Evolutionary conservation across 495 filamentous ascomycete genomes (phyloP).

Genomic region (Trypethelium eluteriae): DNA sequence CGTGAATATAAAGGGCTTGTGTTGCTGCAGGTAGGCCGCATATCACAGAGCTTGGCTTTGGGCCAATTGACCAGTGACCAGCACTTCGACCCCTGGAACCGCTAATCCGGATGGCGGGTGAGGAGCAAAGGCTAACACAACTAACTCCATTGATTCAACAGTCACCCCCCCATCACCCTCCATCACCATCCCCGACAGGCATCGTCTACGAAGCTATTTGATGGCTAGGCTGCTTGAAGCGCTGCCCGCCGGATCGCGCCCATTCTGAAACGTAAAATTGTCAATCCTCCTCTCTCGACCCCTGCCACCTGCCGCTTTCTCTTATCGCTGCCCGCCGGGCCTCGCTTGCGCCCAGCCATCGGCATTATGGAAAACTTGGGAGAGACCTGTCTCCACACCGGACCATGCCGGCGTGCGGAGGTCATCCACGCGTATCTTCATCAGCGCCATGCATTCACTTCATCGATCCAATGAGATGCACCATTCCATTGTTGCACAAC

Average conservation of each 20-base stretch:
- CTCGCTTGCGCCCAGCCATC: background rate
- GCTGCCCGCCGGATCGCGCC: background rate
- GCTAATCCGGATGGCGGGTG: constrained; percentile 11
- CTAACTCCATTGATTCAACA: too few species aligned
- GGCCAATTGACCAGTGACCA: background rate
- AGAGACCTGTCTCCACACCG: background rate
- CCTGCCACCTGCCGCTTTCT: constrained; percentile 6
- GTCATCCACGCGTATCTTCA: background rate
- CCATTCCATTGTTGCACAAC: background rate
- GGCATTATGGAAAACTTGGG: background rate
- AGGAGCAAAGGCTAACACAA: background rate
- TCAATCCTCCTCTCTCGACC: background rate
- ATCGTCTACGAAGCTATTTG: background rate
- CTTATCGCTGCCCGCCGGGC: background rate
- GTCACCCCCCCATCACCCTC: too few species aligned
- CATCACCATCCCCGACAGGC: background rate
- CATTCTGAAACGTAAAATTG: constrained; percentile 5
- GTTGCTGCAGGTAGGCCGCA: background rate
- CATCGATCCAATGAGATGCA: background rate
- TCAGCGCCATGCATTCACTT: background rate
- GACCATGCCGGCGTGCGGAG: too few species aligned
- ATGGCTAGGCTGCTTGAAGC: background rate
- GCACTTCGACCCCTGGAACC: background rate
- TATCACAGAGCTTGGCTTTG: background rate
- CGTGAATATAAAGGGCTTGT: constrained; percentile 6